Conservation (phyloP, 768 basidiomycete species). For the Trametes sanguinea region DNA sequence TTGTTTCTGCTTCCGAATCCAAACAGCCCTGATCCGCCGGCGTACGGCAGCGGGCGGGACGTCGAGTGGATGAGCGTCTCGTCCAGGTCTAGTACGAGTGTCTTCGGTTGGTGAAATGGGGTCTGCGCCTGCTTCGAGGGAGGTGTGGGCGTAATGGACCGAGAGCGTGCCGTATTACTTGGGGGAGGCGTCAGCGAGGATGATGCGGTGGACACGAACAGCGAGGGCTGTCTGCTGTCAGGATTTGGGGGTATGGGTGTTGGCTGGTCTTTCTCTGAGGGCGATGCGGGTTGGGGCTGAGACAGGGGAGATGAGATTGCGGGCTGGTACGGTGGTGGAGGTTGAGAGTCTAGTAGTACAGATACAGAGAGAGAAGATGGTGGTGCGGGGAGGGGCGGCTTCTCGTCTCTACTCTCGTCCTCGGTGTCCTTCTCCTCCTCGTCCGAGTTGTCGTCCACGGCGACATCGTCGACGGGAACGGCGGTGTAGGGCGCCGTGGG, state of each 20-base stretch:
- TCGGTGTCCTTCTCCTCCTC: conserved; percentile 39
- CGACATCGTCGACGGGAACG: conserved; percentile 25
- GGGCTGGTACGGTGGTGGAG: conserved; percentile 26
- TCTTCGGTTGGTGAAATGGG: conserved; percentile 85
- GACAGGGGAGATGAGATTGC: conserved; percentile 32
- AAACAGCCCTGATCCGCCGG: conserved; percentile 60
- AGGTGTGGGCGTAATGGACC: conserved; percentile 32
- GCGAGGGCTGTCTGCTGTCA: conserved; percentile 8
- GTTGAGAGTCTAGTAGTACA: conserved; percentile 28
- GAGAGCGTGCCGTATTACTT: conserved; percentile 9
- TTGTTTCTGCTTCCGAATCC: conserved; percentile 57
- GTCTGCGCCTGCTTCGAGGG: conserved; percentile 61
- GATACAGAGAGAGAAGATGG: conserved; percentile 4
- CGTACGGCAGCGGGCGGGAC: conserved; percentile 63
- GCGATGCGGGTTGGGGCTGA: conserved; percentile 25
- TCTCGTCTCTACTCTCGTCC: conserved; percentile 37
- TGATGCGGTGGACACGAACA: conserved; percentile 1
- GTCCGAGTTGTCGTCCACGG: conserved; percentile 33
- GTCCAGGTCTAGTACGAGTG: conserved; percentile 94
- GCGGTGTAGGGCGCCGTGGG: conserved; percentile 24
- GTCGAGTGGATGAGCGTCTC: conserved; percentile 99
- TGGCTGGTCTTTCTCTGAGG: conserved; percentile 28
- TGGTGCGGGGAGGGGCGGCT: conserved; percentile 18
- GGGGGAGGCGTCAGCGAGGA: conserved; percentile 10
- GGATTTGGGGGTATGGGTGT: conserved; percentile 8